Base-by-base conservation (phyloP, 2,329 filamentous ascomycete genomes). In the Beauveria scarabaeidicola region DNA sequence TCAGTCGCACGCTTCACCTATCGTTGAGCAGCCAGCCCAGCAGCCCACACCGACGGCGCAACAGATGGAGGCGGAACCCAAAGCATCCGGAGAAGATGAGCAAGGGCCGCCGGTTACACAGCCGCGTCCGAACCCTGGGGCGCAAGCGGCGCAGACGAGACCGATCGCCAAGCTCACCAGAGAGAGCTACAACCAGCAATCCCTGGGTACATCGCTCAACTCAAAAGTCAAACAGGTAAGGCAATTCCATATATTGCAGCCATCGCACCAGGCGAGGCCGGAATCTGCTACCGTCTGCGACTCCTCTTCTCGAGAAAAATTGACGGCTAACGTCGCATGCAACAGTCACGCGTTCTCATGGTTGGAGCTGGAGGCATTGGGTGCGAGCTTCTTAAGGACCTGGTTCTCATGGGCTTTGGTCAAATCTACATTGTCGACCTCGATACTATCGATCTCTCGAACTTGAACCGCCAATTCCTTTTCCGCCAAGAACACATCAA, bases 401-500 rank as follows among this genome's bases (percentile, higher is more conserved):
- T 99, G 60, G 91, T 93, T 48, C 86, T 96, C 52, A 89, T 87
- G 47, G 92, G 93, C 65, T 99, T 96, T 67, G 91, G 91, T 65
- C 89, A 96, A 75, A 86, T 97, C 54, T 90, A 96, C 73, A 87
- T 97, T 50, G 91, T 99, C 66, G 94, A 99, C 73, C 88, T 99
- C 62, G 94, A 99, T 73, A 99, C 94, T 1, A 97, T 99, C 75
- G 94, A 99, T 71, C 81, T 99, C 23, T 96, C 91, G 76, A 99
- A 99, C 71, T 82, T 99, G 54, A 99, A 99, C 68, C 89, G 94
- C 59, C 94, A 99, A 73, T 99, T 99, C 69, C 85, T 99, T 52
- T 99, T 99, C 74, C 85, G 92, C 62, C 88, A 93, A 68, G 92
- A 97, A 72, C 94, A 99, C 70, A 97, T 99, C 75, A 97, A 97